Base-by-base conservation (phyloP, 441 rosid species). In the Brassica hybrid region DNA sequence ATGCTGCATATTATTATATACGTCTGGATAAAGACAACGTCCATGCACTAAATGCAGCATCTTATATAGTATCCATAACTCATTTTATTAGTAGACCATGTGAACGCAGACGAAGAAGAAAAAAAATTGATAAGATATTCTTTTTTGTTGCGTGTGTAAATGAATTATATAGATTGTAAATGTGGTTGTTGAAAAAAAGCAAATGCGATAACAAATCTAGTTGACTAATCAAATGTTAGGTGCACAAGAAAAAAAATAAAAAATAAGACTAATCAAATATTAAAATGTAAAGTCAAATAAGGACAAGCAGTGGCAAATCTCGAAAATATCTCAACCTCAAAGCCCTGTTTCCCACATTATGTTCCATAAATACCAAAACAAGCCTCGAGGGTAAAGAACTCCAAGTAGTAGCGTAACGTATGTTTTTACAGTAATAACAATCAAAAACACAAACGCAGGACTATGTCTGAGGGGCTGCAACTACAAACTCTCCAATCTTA, bases 271-370 rank as follows among this genome's bases (percentile, higher is more conserved):
- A 74, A 41, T 25, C 23, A 41, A 74, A 27, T 10, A 6, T 27
- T 27, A 8, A 34, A 34, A 34, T 50, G 23, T 21, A 43, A 43
- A 80, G 79, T 75, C 79, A 80, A 80, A 65, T 56, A 74, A 65
- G 14, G 25, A 60, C 69, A 72, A 14, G 48, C 2, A 19, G 76
- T 82, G 89, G 89, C 79, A 79, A 69, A 77, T 27, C 10, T 80
- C 43, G 88, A 78, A 72, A 85, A 79, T 81, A 74, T 27, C 43
- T 23, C 0, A 7, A 80, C 59, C 16, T 23, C 8, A 66, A 75
- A 74, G 57, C 76, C 88, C 67, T 57, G 2, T 74, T 72, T 4
- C 6, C 8, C 0, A 14, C 65, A 3, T 0, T 19, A 8, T 0
- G 1, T 34, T 63, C 79, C 65, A 86, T 88, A 85, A 77, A 85